Conservation (phyloP, 805 yeast species). For the Candida mattraensis region DNA sequence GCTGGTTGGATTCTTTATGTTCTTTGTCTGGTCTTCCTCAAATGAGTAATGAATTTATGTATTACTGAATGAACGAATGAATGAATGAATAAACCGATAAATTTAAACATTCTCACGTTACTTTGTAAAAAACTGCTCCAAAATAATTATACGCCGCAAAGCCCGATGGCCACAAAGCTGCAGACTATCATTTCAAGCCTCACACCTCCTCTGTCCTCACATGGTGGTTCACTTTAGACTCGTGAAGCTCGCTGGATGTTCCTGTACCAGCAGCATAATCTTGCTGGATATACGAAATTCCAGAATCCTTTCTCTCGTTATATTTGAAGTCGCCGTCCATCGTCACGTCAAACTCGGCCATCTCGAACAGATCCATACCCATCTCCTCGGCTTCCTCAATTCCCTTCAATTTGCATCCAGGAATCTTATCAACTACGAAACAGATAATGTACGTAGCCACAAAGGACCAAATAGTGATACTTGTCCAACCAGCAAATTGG, state of each 20-base stretch:
- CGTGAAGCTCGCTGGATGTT: conserved; percentile 20
- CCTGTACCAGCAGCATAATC: conserved; percentile 16
- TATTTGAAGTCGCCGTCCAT: conserved; percentile 16
- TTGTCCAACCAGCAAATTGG: conserved; percentile 44
- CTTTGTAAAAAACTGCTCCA: no score
- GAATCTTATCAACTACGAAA: conserved; percentile 48
- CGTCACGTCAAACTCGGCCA: conserved; percentile 47
- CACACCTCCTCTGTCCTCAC: conserved; percentile 22
- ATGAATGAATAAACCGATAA: no score
- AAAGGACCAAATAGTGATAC: conserved; percentile 46
- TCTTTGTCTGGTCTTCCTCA: no score
- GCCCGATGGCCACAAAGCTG: no score
- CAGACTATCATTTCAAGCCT: not conserved
- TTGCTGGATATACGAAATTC: conserved; percentile 8
- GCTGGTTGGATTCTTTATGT: no score
- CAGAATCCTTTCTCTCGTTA: conserved; percentile 12
- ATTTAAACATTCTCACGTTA: no score
- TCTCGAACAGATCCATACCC: conserved; percentile 52
- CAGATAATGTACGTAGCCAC: conserved; percentile 43
- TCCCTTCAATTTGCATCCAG: conserved; percentile 48
- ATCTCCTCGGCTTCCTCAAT: conserved; percentile 46
- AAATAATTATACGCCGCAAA: no score
- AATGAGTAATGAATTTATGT: not conserved
- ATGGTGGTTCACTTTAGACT: conserved; percentile 14
- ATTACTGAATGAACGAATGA: no score